Evolutionary conservation across 768 basidiomycete genomes (phyloP).

Genomic region (Phylloporus scabripes): DNA sequence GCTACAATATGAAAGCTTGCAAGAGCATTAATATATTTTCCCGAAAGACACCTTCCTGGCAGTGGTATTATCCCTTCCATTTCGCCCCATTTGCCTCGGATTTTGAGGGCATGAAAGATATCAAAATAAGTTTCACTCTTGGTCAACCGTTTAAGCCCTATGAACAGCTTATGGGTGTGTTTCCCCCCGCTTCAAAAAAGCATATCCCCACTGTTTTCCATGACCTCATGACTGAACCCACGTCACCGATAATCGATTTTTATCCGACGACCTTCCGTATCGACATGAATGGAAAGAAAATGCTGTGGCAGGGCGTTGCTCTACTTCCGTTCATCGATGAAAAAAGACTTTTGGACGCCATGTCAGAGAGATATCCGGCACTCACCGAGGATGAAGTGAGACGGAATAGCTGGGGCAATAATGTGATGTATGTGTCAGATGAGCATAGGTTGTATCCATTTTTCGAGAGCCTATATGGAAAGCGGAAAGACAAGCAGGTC

Average conservation of each 20-base stretch:
- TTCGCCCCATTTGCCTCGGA: slow-evolving; percentile 98
- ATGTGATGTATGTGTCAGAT: slow-evolving; percentile 77
- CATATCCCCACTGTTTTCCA: slow-evolving; percentile 90
- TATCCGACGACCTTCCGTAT: slow-evolving; percentile 90
- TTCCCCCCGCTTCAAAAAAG: slow-evolving; percentile 80
- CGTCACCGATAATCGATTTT: slow-evolving; percentile 94
- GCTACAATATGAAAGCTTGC: slow-evolving; percentile 19
- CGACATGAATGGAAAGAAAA: slow-evolving; percentile 99
- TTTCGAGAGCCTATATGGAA: slow-evolving; percentile 86
- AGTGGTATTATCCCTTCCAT: slow-evolving; percentile 99
- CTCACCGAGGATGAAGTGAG: slow-evolving; percentile 77
- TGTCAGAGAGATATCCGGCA: slow-evolving; percentile 58
- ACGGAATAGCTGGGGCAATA: slow-evolving; percentile 81
- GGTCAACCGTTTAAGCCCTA: slow-evolving; percentile 94
- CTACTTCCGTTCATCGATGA: slow-evolving; percentile 94
- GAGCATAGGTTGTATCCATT: slow-evolving; percentile 83
- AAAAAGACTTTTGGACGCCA: slow-evolving; percentile 74
- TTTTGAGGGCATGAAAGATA: slow-evolving; percentile 70
- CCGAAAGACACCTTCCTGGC: slow-evolving; percentile 83
- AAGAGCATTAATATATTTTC: slow-evolving; percentile 17
- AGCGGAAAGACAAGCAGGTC: slow-evolving; percentile 75
- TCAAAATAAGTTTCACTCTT: slow-evolving; percentile 73
- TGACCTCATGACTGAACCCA: slow-evolving; percentile 74
- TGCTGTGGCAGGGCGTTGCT: slow-evolving; percentile 99
- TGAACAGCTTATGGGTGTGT: slow-evolving; percentile 97